A percentile compares a stretch with the other conserved stretches of the same genome.
These are phyloP conservation scores for Populus tremula DNA, from an alignment of 345 rosid genomes.

Conservation along the genomic window DNA sequence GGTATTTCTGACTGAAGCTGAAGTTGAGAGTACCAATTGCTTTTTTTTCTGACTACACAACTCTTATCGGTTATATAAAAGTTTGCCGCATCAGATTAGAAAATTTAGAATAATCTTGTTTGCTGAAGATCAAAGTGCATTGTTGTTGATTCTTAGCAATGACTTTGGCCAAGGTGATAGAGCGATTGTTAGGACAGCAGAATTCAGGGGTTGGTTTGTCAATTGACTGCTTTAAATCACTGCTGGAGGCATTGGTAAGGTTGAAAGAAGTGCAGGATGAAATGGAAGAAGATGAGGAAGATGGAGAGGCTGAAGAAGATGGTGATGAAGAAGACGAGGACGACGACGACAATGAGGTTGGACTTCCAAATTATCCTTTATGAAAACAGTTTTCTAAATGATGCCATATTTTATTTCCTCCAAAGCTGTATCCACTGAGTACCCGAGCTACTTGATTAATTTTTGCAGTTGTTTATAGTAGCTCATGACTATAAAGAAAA, in stretches of 20 bases:
- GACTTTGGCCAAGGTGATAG: conserved; percentile 58
- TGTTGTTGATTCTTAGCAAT: conserved; percentile 44
- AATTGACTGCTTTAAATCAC: conserved; percentile 48
- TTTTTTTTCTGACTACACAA: too few species aligned
- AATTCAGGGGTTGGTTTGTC: conserved; percentile 38
- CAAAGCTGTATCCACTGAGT: not conserved
- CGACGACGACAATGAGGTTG: conserved; percentile 57
- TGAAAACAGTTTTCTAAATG: not conserved
- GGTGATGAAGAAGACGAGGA: conserved; percentile 39
- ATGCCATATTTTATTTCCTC: not conserved
- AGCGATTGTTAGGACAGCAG: conserved; percentile 51
- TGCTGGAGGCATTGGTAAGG: conserved; percentile 53
- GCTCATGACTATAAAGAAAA: not conserved
- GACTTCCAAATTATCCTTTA: not conserved
- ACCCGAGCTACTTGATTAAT: not conserved
- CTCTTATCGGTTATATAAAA: not conserved
- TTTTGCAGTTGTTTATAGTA: not conserved
- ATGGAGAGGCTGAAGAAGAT: conserved; percentile 46
- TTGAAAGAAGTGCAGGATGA: conserved; percentile 60
- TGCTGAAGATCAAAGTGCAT: not conserved
- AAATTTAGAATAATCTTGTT: not conserved
- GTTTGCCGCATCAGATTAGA: not conserved
- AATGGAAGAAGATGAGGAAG: conserved; percentile 44
- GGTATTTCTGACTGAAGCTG: not conserved
- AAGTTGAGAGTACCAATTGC: not conserved